Conservation (phyloP, 2,329 filamentous ascomycete species). For the Sarocladium kiliense region DNA sequence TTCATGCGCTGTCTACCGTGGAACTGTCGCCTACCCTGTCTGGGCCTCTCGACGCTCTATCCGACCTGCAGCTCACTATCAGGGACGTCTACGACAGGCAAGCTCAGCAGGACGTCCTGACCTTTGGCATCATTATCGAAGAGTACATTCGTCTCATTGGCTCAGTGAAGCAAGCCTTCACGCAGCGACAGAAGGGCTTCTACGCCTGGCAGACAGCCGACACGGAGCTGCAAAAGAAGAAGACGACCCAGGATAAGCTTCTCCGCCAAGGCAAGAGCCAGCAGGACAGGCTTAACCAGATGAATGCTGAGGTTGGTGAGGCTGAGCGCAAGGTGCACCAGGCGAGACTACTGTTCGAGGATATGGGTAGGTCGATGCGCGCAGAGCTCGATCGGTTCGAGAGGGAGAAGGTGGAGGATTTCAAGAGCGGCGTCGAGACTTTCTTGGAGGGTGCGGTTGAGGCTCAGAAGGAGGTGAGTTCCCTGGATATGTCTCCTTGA, state of each 20-base stretch:
- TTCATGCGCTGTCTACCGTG: constrained; percentile 89
- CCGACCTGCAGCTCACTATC: constrained; percentile 89
- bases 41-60: constrained; percentile 82
- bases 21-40: constrained; percentile 87
- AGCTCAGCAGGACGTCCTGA: constrained; percentile 93
- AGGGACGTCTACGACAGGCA: constrained; percentile 94
- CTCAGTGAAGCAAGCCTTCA: constrained; percentile 88
- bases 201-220: constrained; percentile 92
- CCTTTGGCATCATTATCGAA: constrained; percentile 94
- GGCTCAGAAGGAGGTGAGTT: constrained; percentile 92
- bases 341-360: constrained; percentile 84
- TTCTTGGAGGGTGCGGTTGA: constrained; percentile 96
- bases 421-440: constrained; percentile 96
- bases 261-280: constrained; percentile 90
- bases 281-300: constrained; percentile 89
- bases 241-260: constrained; percentile 87
- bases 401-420: constrained; percentile 96
- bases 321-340: constrained; percentile 91
- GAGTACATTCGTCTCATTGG: constrained; percentile 97
- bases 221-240: constrained; percentile 84
- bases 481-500: not conserved
- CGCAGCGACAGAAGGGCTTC: constrained; percentile 90
- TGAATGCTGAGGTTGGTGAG: constrained; percentile 89
- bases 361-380: constrained; percentile 93
- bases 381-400: constrained; percentile 91